Evolutionary conservation across 805 yeast genomes (phyloP).

Genomic region (Ogataea thermomethanolica): DNA sequence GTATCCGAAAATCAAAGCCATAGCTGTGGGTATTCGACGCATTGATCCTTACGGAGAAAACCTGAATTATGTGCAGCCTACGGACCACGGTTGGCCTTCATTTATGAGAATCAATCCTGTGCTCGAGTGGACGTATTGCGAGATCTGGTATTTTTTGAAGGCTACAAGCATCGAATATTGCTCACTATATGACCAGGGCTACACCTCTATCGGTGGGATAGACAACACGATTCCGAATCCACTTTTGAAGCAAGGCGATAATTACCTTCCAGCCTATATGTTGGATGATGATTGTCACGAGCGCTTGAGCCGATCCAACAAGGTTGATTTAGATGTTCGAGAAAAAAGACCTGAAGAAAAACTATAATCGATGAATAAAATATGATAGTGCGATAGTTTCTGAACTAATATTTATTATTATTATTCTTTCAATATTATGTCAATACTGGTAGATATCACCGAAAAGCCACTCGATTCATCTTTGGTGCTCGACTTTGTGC

Average conservation of each 20-base stretch:
- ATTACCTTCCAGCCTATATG: constrained; percentile 51
- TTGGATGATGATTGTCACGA: constrained; percentile 61
- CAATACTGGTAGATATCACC: constrained; percentile 25
- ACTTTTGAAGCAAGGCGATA: constrained; percentile 31
- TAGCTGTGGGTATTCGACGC: constrained; percentile 83
- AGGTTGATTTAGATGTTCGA: constrained; percentile 8
- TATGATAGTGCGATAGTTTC: no score
- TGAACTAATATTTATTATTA: not conserved
- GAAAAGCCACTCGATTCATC: constrained; percentile 15
- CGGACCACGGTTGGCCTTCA: constrained; percentile 91
- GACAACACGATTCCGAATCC: constrained; percentile 74
- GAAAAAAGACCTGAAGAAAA: constrained; percentile 13
- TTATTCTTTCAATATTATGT: constrained; percentile 1
- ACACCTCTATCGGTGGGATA: constrained; percentile 84
- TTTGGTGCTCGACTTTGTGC: constrained; percentile 37
- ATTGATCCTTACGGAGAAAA: constrained; percentile 79
- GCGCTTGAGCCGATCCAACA: constrained; percentile 37
- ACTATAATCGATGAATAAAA: constrained; percentile 6
- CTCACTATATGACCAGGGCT: constrained; percentile 73
- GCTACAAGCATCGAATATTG: constrained; percentile 66
- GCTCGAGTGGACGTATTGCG: constrained; percentile 78
- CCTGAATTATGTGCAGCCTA: constrained; percentile 58
- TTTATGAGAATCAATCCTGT: constrained; percentile 86
- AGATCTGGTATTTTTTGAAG: constrained; percentile 80
- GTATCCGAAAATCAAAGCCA: constrained; percentile 58